phyloP scores from a whole-genome alignment of 768 basidiomycete genomes.

The Pholiota conissans region DNA sequence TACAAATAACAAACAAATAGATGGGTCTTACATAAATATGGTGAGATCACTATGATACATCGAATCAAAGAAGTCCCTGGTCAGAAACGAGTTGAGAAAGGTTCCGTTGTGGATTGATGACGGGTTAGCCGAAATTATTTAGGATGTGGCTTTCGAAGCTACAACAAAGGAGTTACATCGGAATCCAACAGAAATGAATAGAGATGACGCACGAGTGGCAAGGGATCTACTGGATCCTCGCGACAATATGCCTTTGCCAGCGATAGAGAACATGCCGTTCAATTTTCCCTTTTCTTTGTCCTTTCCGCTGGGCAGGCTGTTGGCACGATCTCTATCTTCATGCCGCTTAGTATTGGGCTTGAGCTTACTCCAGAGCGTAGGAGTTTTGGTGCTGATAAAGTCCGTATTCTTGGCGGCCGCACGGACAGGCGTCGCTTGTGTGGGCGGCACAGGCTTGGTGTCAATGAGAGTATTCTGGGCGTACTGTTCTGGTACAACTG shows the following conservation, averaged over 20 bases:
- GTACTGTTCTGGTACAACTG: slow-evolving; percentile 11
- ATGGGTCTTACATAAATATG: too few relatives aligned
- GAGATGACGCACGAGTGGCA: not conserved
- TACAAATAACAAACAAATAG: not conserved
- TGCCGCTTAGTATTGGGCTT: slow-evolving; percentile 30
- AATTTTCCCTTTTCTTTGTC: slow-evolving; percentile 19
- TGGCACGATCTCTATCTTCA: slow-evolving; percentile 1
- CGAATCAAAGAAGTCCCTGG: not conserved
- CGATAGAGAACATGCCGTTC: slow-evolving; percentile 19
- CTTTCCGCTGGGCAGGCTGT: slow-evolving; percentile 6
- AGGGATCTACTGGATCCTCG: slow-evolving; percentile 15
- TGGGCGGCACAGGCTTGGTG: not conserved
- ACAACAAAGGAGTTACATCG: not conserved
- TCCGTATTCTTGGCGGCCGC: not conserved
- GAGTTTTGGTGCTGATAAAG: not conserved
- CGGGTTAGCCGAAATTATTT: not conserved
- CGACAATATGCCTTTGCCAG: slow-evolving; percentile 19
- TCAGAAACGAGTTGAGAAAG: not conserved
- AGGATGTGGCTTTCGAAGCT: not conserved
- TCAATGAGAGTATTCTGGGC: slow-evolving; percentile 8
- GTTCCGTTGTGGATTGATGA: not conserved
- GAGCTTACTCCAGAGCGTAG: slow-evolving; percentile 37
- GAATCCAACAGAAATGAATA: not conserved
- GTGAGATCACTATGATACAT: not conserved
- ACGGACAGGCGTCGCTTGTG: not conserved